Conservation (phyloP, 2,329 filamentous ascomycete species). For the Aspergillus ibericus region DNA sequence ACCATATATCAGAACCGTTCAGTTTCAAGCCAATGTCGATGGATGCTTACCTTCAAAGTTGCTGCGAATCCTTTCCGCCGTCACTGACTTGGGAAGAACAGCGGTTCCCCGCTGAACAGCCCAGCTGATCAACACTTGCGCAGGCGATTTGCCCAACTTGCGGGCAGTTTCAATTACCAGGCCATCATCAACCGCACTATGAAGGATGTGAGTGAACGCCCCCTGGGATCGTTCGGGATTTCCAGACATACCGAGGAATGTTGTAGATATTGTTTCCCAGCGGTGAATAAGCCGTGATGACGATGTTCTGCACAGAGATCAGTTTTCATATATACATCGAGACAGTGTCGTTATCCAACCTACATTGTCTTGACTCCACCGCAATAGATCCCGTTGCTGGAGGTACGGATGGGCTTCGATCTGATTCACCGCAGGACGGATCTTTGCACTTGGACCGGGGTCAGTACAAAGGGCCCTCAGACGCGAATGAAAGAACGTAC, state of each 20-base stretch:
- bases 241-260: slow-evolving; percentile 11
- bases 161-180: too few species aligned
- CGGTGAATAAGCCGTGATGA: slow-evolving; percentile 37
- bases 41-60: too few species aligned
- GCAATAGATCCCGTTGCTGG: slow-evolving; percentile 25
- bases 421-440: slow-evolving; percentile 31
- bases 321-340: slow-evolving; percentile 3
- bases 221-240: too few species aligned
- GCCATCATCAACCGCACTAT: too few species aligned
- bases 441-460: slow-evolving; percentile 13
- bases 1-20: too few species aligned
- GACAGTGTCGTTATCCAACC: neutral
- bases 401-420: slow-evolving; percentile 37
- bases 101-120: too few species aligned
- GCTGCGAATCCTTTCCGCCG: too few species aligned
- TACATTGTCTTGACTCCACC: slow-evolving; percentile 23
- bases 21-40: too few species aligned
- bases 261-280: slow-evolving; percentile 41
- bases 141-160: too few species aligned
- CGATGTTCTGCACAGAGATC: slow-evolving; percentile 33
- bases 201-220: too few species aligned
- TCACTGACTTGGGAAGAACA: too few species aligned
- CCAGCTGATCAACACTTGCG: too few species aligned
- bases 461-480: neutral
- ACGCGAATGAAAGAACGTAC: neutral